Evolutionary conservation across 176 grass and related monocot genomes (phyloP).

Genomic region (maize (Zea mays)): Zm-B73-REFERENCE-NAM-5.0 NC_050100.1:72031501-72032000

Average conservation of each 20-base stretch:
- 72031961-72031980: neutral
- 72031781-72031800: neutral
- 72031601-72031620: neutral
- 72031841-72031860: neutral
- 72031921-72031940: neutral
- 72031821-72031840: no score
- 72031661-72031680: neutral
- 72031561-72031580: neutral
- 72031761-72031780: no score
- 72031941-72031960: neutral
- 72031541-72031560: neutral
- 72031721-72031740: neutral
- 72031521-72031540: neutral
- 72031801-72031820: neutral
- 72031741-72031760: neutral
- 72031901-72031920: neutral
- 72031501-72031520: neutral
- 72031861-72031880: neutral
- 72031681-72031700: neutral
- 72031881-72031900: neutral
- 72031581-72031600: neutral
- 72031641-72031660: neutral
- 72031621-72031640: neutral
- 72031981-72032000: neutral
- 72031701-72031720: neutral